A percentile compares a stretch with the other conserved stretches of the same genome.
Conservation (phyloP, 2,329 filamentous ascomycete species). For the Thielaviopsis punctulata region DNA sequence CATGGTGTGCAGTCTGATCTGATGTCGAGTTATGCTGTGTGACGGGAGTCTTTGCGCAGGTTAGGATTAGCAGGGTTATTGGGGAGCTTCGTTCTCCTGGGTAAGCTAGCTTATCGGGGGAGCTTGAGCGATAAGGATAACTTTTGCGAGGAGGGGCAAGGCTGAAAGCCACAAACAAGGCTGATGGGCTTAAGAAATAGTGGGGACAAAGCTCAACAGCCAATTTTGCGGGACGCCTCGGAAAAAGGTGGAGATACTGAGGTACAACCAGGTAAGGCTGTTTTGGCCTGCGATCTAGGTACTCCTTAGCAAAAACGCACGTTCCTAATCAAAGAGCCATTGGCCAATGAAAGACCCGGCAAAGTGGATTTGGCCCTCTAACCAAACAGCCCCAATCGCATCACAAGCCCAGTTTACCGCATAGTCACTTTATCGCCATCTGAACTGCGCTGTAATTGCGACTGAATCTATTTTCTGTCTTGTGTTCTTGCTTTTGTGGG, state of each 20-base stretch:
- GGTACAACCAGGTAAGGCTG: conserved; percentile 2
- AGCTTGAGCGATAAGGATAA: not conserved
- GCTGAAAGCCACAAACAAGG: conserved; percentile 6
- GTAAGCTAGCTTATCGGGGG: too few relatives aligned
- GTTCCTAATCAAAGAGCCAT: conserved; percentile 15
- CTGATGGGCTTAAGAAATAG: conserved; percentile 5
- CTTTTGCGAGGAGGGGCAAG: conserved; percentile 5
- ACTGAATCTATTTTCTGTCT: not conserved
- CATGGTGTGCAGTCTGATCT: not conserved
- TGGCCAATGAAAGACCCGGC: conserved; percentile 24
- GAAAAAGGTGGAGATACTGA: conserved; percentile 8
- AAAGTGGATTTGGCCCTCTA: conserved; percentile 11
- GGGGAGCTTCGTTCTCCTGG: too few relatives aligned
- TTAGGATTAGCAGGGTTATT: not conserved
- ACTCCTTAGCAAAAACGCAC: conserved; percentile 8
- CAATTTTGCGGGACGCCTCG: conserved; percentile 8
- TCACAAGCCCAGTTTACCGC: not conserved
- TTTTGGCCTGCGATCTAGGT: conserved; percentile 2
- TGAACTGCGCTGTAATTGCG: too few relatives aligned
- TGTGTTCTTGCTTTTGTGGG: not conserved
- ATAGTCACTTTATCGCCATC: not conserved
- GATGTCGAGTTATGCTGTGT: not conserved
- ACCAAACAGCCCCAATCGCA: not conserved
- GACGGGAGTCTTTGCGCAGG: not conserved
- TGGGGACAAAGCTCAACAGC: not conserved